Evolutionary conservation across 2,329 filamentous ascomycete genomes (phyloP).

Genomic region (Dactylellina parvicollis): DNA sequence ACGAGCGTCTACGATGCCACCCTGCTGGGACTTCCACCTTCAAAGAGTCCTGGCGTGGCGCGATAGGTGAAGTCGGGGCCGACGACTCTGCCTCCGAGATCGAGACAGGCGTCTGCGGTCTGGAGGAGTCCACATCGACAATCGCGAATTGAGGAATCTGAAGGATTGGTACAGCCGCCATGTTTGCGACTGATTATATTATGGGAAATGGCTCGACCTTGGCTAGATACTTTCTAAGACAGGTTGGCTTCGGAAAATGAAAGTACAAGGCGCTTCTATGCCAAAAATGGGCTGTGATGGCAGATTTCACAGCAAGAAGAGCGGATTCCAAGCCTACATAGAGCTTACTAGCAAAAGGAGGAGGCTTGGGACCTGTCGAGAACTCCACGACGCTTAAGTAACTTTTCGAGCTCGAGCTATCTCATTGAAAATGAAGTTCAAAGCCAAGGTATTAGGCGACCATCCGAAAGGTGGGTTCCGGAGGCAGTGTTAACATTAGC

Average conservation of each 20-base stretch:
- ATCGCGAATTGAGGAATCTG: slow-evolving; percentile 46
- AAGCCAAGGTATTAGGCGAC: slow-evolving; percentile 47
- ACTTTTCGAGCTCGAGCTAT: not conserved
- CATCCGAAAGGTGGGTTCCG: slow-evolving; percentile 37
- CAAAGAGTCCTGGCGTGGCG: slow-evolving; percentile 40
- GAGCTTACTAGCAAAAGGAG: slow-evolving; percentile 9
- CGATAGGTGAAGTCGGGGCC: slow-evolving; percentile 23
- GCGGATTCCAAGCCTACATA: not conserved
- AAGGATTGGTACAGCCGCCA: slow-evolving; percentile 25
- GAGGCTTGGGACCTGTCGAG: slow-evolving; percentile 26
- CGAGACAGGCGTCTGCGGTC: slow-evolving; percentile 39
- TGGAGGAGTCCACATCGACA: slow-evolving; percentile 45
- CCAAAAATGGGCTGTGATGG: slow-evolving; percentile 6
- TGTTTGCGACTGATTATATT: slow-evolving; percentile 8
- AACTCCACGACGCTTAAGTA: slow-evolving; percentile 38
- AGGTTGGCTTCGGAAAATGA: not conserved
- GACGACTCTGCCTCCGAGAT: slow-evolving; percentile 21
- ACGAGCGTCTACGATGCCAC: slow-evolving; percentile 38
- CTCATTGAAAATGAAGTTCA: not conserved
- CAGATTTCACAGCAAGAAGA: slow-evolving; percentile 1
- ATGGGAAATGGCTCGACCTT: no score
- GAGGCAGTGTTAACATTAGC: slow-evolving; percentile 44
- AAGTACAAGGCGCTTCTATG: not conserved
- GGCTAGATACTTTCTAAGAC: no score
- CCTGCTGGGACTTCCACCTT: slow-evolving; percentile 28